phyloP scores from a whole-genome alignment of 2,329 filamentous ascomycete genomes.

The Exophiala dermatitidis region DNA sequence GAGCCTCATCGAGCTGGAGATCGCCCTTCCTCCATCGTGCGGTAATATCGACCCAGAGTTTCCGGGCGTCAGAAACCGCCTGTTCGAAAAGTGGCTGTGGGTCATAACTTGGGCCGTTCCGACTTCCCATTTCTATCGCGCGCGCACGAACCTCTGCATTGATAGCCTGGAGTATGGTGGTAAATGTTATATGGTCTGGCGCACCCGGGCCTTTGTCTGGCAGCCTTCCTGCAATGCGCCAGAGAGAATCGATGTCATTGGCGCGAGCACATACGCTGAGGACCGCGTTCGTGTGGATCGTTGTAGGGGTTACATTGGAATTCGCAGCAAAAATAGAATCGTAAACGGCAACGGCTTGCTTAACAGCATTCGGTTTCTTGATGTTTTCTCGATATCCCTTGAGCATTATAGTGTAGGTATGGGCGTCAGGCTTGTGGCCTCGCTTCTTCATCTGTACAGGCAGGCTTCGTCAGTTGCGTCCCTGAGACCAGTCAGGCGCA shows the following conservation, averaged over 20 bases:
- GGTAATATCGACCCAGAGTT: conserved; percentile 74
- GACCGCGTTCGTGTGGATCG: conserved; percentile 83
- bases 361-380: conserved; percentile 52
- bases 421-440: conserved; percentile 67
- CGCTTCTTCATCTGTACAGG: conserved; percentile 81
- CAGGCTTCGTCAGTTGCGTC: neutral
- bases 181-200: conserved; percentile 68
- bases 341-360: conserved; percentile 68
- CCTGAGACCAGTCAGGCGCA: neutral
- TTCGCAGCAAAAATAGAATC: conserved; percentile 61
- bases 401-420: conserved; percentile 80
- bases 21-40: conserved; percentile 66
- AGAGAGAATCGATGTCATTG: conserved; percentile 70
- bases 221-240: conserved; percentile 65
- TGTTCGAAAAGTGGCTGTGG: conserved; percentile 26
- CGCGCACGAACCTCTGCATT: conserved; percentile 41
- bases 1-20: conserved; percentile 65
- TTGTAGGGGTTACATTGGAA: conserved; percentile 60
- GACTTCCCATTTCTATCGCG: conserved; percentile 21
- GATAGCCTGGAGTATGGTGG: conserved; percentile 73
- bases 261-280: conserved; percentile 71
- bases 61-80: conserved; percentile 59
- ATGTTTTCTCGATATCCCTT: conserved; percentile 60
- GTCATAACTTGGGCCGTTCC: conserved; percentile 27
- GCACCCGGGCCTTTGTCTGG: conserved; percentile 56